Base-by-base conservation (phyloP, 352 stramenopile genomes). In the Phytopythium delawarense region DNA sequence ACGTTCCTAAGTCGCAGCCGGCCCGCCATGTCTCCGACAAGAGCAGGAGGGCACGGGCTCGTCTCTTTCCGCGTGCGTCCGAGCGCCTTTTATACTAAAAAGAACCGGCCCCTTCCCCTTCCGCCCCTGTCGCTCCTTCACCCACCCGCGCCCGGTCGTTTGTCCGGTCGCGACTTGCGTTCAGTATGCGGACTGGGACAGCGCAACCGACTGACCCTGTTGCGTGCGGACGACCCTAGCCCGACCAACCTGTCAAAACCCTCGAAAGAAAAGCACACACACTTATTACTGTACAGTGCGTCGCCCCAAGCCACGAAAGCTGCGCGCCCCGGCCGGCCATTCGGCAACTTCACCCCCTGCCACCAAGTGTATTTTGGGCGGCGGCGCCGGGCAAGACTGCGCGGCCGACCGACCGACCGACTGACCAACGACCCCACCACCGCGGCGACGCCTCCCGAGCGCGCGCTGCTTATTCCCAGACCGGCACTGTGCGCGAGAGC, bases 301-400 rank as follows among this genome's bases (percentile, higher is more conserved):
- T 4, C 21, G 25, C 25, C 25, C 25, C 25, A 30, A 30, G 25
- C 25, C 25, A 30, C 28, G 16, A 40, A 40, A 57, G n/a, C n/a
- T n/a, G n/a, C n/a, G n/a, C n/a, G n/a, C n/a, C n/a, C n/a, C n/a
- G n/a, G n/a, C n/a, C n/a, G 30, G n/a, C 11, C 55, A 61, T 61
- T 61, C 55, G 25, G 55, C 55, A 61, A 61, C 39, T 61, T 50
- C 37, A 61, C 55, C 55, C 28, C 55, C 55, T 61, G 52, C n/a
- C 13, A 45, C 55, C 35, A n/a, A 30, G 39, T 28, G 40, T 61
- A 52, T 61, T 61, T 50, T 37, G 34, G 48, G 25, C 46, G 18
- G 46, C 46, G 13, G 23, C 15, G 28, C 48, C 25, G n/a, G 35
- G 35, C 35, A 40, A 40, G 35, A 32, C 28, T 32, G 23, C 23